A percentile compares a stretch with the other conserved stretches of the same genome.
Conservation (phyloP, 176 grass and related monocot species). For the Oryza meyeriana region DNA sequence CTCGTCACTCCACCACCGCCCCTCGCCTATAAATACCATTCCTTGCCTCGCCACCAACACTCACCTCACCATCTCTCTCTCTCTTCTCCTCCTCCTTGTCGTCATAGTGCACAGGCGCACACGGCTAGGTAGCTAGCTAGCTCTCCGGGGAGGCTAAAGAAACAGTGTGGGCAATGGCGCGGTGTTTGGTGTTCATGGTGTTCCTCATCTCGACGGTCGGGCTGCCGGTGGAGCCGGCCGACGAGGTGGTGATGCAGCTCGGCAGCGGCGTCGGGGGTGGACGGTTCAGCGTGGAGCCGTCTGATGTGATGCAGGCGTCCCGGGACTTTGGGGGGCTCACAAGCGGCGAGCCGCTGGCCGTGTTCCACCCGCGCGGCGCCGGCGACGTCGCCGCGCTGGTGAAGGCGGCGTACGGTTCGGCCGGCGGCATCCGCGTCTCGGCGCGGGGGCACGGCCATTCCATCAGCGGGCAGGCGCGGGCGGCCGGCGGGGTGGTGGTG, state of each 20-base stretch:
- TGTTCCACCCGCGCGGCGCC: constrained; percentile 54
- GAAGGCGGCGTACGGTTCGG: constrained; percentile 45
- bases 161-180: constrained; percentile 30
- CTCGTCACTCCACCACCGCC: not conserved
- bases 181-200: constrained; percentile 35
- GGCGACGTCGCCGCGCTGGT: constrained; percentile 54
- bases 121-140: not conserved
- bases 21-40: constrained; percentile 47
- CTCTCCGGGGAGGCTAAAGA: not conserved
- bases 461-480: constrained; percentile 82
- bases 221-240: constrained; percentile 38
- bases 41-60: not conserved
- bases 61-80: not conserved
- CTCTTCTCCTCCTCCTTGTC: not conserved
- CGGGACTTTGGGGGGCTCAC: constrained; percentile 61
- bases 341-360: constrained; percentile 45
- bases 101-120: not conserved
- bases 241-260: constrained; percentile 44
- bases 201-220: constrained; percentile 76
- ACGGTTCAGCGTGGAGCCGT: constrained; percentile 48
- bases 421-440: constrained; percentile 52
- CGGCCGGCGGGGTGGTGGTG: constrained; percentile 62
- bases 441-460: constrained; percentile 82
- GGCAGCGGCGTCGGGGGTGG: not conserved
- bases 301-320: constrained; percentile 49